Conservation (phyloP, 2,329 filamentous ascomycete species). For the Colletotrichum tanaceti region DNA sequence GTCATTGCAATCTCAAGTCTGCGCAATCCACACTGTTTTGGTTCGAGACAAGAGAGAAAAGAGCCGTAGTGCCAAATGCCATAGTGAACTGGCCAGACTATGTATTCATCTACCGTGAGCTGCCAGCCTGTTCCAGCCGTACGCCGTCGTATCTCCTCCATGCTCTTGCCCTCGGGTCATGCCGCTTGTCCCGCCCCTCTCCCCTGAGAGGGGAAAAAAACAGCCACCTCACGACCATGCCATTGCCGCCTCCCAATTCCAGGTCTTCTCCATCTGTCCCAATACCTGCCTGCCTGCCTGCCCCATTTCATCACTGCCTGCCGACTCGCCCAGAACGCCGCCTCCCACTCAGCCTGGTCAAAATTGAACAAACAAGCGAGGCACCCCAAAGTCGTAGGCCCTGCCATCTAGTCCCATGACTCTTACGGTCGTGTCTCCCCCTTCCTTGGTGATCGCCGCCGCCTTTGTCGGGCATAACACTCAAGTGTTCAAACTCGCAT, state of each 20-base stretch:
- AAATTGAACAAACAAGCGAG: constrained; percentile 13
- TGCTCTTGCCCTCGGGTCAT: constrained; percentile 9
- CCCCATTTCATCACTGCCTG: constrained; percentile 24
- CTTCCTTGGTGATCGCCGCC: constrained; percentile 20
- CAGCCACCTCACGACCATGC: constrained; percentile 17
- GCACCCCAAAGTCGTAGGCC: constrained; percentile 14
- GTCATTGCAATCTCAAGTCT: neutral
- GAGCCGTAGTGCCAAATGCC: neutral
- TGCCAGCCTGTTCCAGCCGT: constrained; percentile 20
- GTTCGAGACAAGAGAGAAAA: neutral
- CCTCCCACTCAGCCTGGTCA: constrained; percentile 23
- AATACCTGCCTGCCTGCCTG: constrained; percentile 3
- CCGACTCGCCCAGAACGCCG: constrained; percentile 35
- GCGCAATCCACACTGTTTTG: too few species aligned
- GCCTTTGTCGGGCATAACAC: constrained; percentile 12
- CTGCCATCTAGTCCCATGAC: constrained; percentile 25
- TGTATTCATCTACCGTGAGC: constrained; percentile 35
- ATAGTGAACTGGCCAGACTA: constrained; percentile 25
- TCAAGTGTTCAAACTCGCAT: constrained; percentile 30
- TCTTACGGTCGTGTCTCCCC: constrained; percentile 23
- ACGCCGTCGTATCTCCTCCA: constrained; percentile 9
- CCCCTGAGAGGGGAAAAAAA: neutral
- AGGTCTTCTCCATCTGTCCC: constrained; percentile 16
- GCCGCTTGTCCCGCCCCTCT: constrained; percentile 12
- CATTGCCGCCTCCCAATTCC: constrained; percentile 7